Percentiles rank a stretch among this genome's conserved stretches.
These are phyloP conservation scores for Paramecium tetraurelia DNA, from an alignment of 73 alveolate genomes.

Conservation along the genomic window DNA sequence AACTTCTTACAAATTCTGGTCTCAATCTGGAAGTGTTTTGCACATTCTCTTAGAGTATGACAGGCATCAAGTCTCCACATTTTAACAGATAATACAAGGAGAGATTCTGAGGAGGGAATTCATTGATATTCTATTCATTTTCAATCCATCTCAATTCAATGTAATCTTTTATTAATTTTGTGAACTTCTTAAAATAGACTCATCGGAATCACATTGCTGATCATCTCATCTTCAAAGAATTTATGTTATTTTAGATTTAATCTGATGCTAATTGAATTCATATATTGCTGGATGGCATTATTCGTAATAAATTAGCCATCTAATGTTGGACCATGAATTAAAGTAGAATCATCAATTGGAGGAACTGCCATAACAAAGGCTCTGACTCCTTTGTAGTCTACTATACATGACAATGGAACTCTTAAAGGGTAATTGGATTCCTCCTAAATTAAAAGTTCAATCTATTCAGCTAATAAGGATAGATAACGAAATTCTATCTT, in stretches of 20 bases:
- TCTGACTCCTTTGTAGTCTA: constrained; percentile 38
- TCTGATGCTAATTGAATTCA: neutral
- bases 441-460: neutral
- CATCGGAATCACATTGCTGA: neutral
- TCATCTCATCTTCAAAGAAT: neutral
- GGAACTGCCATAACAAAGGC: constrained; percentile 8
- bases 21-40: neutral
- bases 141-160: constrained; percentile 40
- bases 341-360: neutral
- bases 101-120: neutral
- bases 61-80: constrained; percentile 41
- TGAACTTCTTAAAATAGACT: constrained; percentile 10
- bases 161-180: neutral
- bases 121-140: neutral
- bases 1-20: neutral
- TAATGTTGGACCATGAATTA: neutral
- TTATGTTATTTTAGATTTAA: constrained; percentile 6
- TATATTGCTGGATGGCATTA: neutral
- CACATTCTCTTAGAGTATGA: neutral
- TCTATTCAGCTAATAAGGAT: neutral
- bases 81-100: neutral
- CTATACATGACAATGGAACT: neutral
- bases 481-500: neutral
- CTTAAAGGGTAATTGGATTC: constrained; percentile 7
- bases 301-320: neutral